Evolutionary conservation across 768 basidiomycete species (phyloP).

Genomic region (Tulasnella sp.): DNA sequence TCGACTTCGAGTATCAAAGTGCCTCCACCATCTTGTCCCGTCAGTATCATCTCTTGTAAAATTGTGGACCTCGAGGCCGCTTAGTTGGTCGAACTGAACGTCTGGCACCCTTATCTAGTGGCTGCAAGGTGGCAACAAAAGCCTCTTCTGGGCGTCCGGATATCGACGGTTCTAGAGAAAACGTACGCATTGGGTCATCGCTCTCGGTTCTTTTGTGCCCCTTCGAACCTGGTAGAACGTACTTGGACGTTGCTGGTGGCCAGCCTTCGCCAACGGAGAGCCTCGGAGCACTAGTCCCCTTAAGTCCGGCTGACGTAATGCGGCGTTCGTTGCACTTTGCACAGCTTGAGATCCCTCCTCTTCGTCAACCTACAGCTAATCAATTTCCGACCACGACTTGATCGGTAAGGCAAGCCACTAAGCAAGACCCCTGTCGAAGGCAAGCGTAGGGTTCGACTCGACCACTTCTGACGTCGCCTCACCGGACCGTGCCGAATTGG

Average conservation of each 20-base stretch:
- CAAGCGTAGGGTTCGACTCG: neutral
- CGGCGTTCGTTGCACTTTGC: neutral
- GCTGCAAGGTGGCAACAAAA: neutral
- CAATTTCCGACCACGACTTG: neutral
- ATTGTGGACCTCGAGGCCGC: neutral
- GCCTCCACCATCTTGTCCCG: neutral
- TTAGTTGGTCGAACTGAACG: neutral
- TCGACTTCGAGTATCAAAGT: neutral
- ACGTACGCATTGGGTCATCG: neutral
- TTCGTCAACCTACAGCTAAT: neutral
- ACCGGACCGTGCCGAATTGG: neutral
- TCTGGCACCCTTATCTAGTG: neutral
- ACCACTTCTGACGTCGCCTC: neutral
- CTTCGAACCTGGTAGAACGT: neutral
- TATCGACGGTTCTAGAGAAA: neutral
- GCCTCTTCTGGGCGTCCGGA: neutral
- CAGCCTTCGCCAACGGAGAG: neutral
- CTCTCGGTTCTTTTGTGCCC: neutral
- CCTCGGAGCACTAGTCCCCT: neutral
- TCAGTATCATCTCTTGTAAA: neutral
- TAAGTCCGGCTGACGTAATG: conserved; percentile 3
- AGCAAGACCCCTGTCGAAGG: neutral
- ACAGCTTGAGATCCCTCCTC: neutral
- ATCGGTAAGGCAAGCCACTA: neutral
- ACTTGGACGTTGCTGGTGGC: neutral